Evolutionary conservation across 306 rosid genomes (phyloP).

Genomic region (Rosa persica): DNA sequence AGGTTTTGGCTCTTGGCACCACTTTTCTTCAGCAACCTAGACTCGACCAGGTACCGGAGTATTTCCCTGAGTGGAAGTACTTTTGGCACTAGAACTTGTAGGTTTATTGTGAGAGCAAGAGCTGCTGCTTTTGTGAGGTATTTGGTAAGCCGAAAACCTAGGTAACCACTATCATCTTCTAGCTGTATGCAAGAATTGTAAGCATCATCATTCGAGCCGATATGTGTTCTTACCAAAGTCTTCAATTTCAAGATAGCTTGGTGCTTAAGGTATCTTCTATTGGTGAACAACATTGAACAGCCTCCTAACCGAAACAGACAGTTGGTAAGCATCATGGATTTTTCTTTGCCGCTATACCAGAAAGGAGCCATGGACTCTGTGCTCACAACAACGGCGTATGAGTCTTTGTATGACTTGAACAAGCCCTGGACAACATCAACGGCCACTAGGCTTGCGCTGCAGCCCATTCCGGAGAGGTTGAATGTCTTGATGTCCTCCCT

Average conservation of each 20-base stretch:
- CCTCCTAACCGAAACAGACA: slow-evolving; percentile 84
- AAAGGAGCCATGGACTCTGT: slow-evolving; percentile 75
- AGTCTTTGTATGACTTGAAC: slow-evolving; percentile 47
- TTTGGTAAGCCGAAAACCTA: slow-evolving; percentile 70
- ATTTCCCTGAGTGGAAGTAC: slow-evolving; percentile 64
- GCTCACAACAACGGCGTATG: slow-evolving; percentile 67
- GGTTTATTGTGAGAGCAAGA: slow-evolving; percentile 56
- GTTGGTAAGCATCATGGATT: slow-evolving; percentile 72
- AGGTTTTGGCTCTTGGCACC: neutral
- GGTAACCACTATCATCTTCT: slow-evolving; percentile 62
- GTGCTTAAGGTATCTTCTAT: slow-evolving; percentile 36
- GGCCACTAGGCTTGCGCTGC: slow-evolving; percentile 73
- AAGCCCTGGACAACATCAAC: slow-evolving; percentile 68
- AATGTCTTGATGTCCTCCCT: slow-evolving; percentile 56
- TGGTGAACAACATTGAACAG: slow-evolving; percentile 70
- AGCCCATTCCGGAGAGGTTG: slow-evolving; percentile 91
- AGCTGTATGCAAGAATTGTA: slow-evolving; percentile 71
- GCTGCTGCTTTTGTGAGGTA: slow-evolving; percentile 64
- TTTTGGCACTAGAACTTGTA: slow-evolving; percentile 50
- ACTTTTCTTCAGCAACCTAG: neutral
- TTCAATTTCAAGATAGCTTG: slow-evolving; percentile 63
- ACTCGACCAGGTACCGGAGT: slow-evolving; percentile 24
- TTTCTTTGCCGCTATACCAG: slow-evolving; percentile 75
- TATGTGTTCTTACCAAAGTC: slow-evolving; percentile 60
- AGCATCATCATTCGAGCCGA: slow-evolving; percentile 71